Percentiles rank a stretch among this genome's conserved stretches.
Evolutionary conservation across 768 basidiomycete genomes (phyloP).

Genomic region (Glaciozyma martinii): DNA sequence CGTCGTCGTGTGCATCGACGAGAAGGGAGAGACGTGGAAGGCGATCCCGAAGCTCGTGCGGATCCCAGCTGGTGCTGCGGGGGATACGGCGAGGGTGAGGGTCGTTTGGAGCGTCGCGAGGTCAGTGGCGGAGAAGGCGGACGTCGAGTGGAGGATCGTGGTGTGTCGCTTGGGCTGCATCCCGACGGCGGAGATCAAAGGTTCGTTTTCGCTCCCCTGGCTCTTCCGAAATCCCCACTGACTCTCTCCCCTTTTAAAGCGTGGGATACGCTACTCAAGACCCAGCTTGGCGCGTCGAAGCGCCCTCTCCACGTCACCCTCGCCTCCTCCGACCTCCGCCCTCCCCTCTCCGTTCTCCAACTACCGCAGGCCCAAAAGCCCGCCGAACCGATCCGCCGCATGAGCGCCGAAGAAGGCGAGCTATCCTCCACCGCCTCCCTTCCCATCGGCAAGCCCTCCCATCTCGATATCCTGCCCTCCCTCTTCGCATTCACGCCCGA

Average conservation of each 20-base stretch:
- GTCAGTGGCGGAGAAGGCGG: constrained; percentile 8
- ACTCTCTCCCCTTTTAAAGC: not conserved
- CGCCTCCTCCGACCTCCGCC: constrained; percentile 11
- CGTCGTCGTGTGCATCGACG: constrained; percentile 15
- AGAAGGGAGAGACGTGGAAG: constrained; percentile 27
- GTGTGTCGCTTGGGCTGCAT: constrained; percentile 18
- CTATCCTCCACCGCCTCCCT: not conserved
- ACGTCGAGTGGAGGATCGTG: constrained; percentile 29
- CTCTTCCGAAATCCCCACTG: not conserved
- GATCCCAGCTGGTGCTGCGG: not conserved
- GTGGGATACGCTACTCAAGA: constrained; percentile 24
- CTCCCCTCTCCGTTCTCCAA: constrained; percentile 9
- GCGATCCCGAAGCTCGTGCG: constrained; percentile 13
- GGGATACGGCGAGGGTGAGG: constrained; percentile 15
- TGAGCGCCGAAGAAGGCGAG: constrained; percentile 21
- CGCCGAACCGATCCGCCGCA: not conserved
- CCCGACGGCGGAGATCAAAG: constrained; percentile 11
- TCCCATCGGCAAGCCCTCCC: not conserved
- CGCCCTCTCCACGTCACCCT: constrained; percentile 18
- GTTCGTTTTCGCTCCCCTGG: not conserved
- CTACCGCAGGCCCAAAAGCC: not conserved
- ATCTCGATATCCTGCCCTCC: constrained; percentile 17
- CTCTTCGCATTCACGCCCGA: constrained; percentile 24
- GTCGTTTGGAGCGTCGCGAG: constrained; percentile 12
- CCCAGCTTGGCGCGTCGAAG: not conserved